Percentiles rank a stretch among this genome's conserved stretches.
These are phyloP conservation scores for Eucalyptus regnans DNA, from an alignment of 345 rosid species.

Conservation along the genomic window DNA sequence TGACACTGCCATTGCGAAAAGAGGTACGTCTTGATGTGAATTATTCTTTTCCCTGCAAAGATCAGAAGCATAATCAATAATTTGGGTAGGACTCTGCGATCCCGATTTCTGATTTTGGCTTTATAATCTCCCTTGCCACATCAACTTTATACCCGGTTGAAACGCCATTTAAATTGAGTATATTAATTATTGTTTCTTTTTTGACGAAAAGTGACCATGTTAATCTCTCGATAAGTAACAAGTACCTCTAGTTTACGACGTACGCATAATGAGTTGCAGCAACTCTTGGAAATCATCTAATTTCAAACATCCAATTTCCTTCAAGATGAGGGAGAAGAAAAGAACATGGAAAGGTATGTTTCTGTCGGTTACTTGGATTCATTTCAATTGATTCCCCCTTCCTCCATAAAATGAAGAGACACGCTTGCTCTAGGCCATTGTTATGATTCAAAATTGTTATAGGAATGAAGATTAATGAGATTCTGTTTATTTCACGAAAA, in stretches of 20 bases:
- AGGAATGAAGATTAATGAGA: background rate
- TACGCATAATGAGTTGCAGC: background rate
- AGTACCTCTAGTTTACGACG: background rate
- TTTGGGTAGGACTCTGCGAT: background rate
- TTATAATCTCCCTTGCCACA: background rate
- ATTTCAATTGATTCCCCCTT: background rate
- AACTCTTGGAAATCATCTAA: background rate
- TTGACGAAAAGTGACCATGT: background rate
- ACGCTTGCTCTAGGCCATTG: background rate
- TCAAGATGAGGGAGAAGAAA: too few relatives aligned
- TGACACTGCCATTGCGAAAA: too few relatives aligned
- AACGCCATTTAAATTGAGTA: background rate
- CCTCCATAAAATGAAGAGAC: background rate
- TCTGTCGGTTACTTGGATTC: background rate
- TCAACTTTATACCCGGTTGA: background rate
- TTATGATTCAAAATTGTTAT: background rate
- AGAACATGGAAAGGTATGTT: background rate
- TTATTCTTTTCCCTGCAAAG: background rate
- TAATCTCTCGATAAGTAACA: background rate
- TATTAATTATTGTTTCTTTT: background rate
- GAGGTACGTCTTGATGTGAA: too few relatives aligned
- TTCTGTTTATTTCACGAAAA: rapidly evolving
- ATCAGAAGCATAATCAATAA: background rate
- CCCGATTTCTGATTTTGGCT: background rate
- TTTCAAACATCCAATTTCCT: too few relatives aligned